Base-by-base conservation (phyloP, 2,329 filamentous ascomycete species). In the Ophiostoma sp. region DNA sequence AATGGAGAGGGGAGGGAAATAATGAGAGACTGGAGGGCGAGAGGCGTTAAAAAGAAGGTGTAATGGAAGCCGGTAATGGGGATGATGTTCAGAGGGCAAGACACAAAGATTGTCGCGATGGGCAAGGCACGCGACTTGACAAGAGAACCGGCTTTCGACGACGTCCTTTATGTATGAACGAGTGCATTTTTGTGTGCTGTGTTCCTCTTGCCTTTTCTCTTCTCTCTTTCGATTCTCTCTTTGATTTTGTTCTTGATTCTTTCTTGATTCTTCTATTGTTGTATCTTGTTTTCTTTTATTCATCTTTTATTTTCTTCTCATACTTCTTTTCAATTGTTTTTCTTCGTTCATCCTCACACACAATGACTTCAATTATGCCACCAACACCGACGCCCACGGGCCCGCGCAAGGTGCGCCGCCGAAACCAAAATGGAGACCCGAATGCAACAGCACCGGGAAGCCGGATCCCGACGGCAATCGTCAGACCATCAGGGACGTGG, bases 11-110 rank as follows among this genome's bases (percentile, higher is more conserved):
- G 39, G 6, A 19, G 11, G 19, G 61, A 45, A 64, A 64, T 64
- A 45, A 64, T n/a, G 61, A 64, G 61, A 64, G 36, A 64, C 61
- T 63, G 61, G 55, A 59, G 55, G 55, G 55, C 28, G 55, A n/a
- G 25, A 57, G 59, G n/a, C 33, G 59, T 15, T 39, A 11, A 64
- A 15, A 36, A 64, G n/a, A 39, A 15, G n/a, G 59, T 63, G 17
- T 12, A 2, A 25, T 63, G 1, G 59, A 42, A 39, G n/a, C 59
- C 59, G 59, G 59, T 64, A 42, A 64, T 64, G 59, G 59, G 39
- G 33, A n/a, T 42, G 59, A 64, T 64, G n/a, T 1, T 15, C 59
- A 42, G 9, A 8, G n/a, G 9, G 33, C 11, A 7, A 19, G 22
- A 28, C 33, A 28, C 12, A 42, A 42, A 9, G 61, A 42, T 64